phyloP scores from a whole-genome alignment of 352 stramenopile genomes.

The Globisporangium alternatum region DNA sequence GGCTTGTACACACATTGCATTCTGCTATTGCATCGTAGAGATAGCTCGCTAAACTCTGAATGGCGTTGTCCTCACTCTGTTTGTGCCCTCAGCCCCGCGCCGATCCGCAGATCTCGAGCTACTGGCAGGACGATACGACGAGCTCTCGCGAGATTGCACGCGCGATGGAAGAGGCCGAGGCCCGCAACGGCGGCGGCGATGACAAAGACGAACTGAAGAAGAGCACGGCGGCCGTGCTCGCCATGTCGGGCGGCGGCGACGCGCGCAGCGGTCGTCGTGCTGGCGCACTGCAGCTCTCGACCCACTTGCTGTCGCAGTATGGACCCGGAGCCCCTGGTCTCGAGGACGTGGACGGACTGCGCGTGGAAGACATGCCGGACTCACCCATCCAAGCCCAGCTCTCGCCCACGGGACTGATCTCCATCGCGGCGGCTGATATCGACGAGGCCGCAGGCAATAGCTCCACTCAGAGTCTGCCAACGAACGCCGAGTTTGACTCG shows the following conservation, averaged over 20 bases:
- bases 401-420: constrained; percentile 75
- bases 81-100: constrained; percentile 43
- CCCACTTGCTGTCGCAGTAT: constrained; percentile 31
- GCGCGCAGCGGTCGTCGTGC: constrained; percentile 10
- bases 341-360: constrained; percentile 42
- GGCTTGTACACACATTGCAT: neutral
- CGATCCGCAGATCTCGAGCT: constrained; percentile 62
- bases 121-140: constrained; percentile 79
- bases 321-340: constrained; percentile 41
- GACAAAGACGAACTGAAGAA: constrained; percentile 52
- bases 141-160: constrained; percentile 61
- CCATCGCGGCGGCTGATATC: constrained; percentile 79
- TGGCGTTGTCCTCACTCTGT: neutral
- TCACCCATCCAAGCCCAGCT: constrained; percentile 53
- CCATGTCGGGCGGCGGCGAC: constrained; percentile 22
- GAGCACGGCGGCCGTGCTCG: constrained; percentile 22
- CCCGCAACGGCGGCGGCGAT: constrained; percentile 1
- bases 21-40: neutral
- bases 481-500: constrained; percentile 54
- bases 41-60: neutral
- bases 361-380: constrained; percentile 43
- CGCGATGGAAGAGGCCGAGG: constrained; percentile 58
- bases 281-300: constrained; percentile 16
- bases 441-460: constrained; percentile 56
- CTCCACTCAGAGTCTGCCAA: constrained; percentile 16